These are phyloP conservation scores for Cladosporium sp. DNA, from an alignment of 2,329 filamentous ascomycete genomes.

Conservation along the genomic window DNA sequence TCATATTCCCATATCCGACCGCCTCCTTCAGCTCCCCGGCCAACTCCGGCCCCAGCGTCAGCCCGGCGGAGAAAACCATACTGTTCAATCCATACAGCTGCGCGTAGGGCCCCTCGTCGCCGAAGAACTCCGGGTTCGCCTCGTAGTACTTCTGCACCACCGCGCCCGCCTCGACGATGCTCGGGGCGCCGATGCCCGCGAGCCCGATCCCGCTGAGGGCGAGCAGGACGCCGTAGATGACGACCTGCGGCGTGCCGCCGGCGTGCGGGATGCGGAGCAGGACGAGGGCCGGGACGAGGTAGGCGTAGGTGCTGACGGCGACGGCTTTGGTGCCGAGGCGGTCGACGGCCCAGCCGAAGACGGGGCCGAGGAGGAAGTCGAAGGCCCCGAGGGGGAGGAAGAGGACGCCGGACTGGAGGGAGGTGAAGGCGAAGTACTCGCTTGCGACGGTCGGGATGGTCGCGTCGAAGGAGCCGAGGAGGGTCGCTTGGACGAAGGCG, in stretches of 20 bases:
- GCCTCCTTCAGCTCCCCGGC: conserved; percentile 47
- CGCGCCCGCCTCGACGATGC: conserved; percentile 51
- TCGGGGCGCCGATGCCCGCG: conserved; percentile 48
- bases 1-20: conserved; percentile 56
- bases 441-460: conserved; percentile 42
- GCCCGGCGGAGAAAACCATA: conserved; percentile 55
- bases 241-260: conserved; percentile 36
- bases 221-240: conserved; percentile 43
- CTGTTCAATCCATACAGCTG: conserved; percentile 60
- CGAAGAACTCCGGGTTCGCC: conserved; percentile 51
- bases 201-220: conserved; percentile 47
- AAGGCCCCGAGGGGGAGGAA: conserved; percentile 41
- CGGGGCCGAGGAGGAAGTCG: conserved; percentile 41
- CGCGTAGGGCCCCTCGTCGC: conserved; percentile 53
- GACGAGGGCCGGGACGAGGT: conserved; percentile 37
- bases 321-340: conserved; percentile 39
- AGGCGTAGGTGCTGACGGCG: conserved; percentile 38
- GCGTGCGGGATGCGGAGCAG: conserved; percentile 39
- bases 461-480: conserved; percentile 41
- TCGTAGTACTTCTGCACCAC: conserved; percentile 51
- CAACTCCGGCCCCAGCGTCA: conserved; percentile 55
- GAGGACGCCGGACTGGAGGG: conserved; percentile 39
- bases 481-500: conserved; percentile 40
- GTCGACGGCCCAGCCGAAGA: conserved; percentile 44
- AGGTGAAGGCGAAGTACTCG: conserved; percentile 40